A percentile compares a stretch with the other conserved stretches of the same genome.
These are phyloP conservation scores for Nemophila menziesii DNA, from an alignment of 257 asterid species.

Conservation along the genomic window DNA sequence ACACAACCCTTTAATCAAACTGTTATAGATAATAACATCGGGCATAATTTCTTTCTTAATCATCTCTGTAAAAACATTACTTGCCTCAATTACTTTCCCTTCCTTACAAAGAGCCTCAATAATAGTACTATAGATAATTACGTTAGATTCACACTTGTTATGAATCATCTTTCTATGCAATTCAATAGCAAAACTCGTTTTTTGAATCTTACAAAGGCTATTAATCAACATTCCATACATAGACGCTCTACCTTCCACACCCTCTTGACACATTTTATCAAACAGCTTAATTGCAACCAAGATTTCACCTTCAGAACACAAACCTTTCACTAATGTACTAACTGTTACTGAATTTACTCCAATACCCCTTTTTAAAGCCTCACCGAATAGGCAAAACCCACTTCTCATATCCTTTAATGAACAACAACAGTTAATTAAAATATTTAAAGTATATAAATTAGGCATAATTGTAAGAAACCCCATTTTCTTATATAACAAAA, in stretches of 20 bases:
- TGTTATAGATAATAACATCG: not conserved
- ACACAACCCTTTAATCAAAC: slow-evolving; percentile 2
- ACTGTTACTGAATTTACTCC: not conserved
- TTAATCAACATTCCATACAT: not conserved
- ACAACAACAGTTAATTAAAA: slow-evolving; percentile 1
- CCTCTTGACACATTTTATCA: not conserved
- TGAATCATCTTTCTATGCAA: not conserved
- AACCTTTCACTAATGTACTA: not conserved
- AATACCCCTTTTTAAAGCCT: not conserved
- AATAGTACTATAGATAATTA: not conserved
- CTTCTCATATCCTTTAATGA: not conserved
- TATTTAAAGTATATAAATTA: not conserved
- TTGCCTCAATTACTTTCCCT: not conserved
- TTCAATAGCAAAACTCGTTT: not conserved
- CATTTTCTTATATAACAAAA: not conserved
- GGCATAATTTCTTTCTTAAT: not conserved
- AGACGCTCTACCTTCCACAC: not conserved
- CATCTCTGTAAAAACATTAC: not conserved
- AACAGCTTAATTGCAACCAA: not conserved
- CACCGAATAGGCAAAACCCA: not conserved
- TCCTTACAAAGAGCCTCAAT: slow-evolving; percentile 2
- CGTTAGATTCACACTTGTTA: not conserved
- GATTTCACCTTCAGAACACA: not conserved
- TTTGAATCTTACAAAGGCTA: not conserved
- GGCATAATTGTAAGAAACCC: not conserved